Percentiles rank a stretch among this genome's conserved stretches.
phyloP scores from a whole-genome alignment of 1,284 basidiomycete species.

The Cutaneotrichosporon sp. region DNA sequence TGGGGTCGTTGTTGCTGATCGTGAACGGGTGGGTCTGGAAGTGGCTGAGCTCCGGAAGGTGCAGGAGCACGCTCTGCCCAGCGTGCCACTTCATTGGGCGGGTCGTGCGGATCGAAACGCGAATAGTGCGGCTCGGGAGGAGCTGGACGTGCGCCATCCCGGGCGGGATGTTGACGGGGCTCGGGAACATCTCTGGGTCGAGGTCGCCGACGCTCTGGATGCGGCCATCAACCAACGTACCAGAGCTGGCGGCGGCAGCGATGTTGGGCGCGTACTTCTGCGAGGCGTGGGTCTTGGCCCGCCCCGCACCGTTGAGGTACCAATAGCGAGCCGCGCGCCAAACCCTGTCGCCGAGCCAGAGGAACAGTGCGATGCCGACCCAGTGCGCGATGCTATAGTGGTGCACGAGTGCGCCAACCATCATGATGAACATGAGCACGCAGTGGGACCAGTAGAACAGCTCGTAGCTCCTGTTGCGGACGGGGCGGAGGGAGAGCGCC shows the following conservation, averaged over 20 bases:
- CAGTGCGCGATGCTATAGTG: constrained; percentile 64
- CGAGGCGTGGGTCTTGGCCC: constrained; percentile 13
- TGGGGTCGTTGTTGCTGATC: constrained; percentile 67
- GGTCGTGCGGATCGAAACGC: constrained; percentile 69
- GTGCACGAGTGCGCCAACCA: constrained; percentile 62
- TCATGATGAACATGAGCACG: constrained; percentile 64
- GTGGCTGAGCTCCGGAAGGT: constrained; percentile 67
- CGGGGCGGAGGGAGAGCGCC: constrained; percentile 63
- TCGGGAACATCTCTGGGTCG: neutral
- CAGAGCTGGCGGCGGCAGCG: constrained; percentile 9
- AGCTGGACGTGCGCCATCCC: constrained; percentile 72
- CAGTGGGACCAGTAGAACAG: constrained; percentile 73
- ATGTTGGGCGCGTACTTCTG: neutral
- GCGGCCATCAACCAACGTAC: neutral
- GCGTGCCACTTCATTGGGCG: constrained; percentile 69
- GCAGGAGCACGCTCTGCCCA: constrained; percentile 66
- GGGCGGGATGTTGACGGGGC: constrained; percentile 40
- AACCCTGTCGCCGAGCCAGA: constrained; percentile 68
- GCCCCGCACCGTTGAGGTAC: constrained; percentile 63
- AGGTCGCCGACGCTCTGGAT: constrained; percentile 2
- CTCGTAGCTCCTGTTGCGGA: constrained; percentile 73
- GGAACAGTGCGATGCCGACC: constrained; percentile 63
- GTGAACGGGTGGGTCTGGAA: constrained; percentile 82
- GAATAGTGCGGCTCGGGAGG: constrained; percentile 72
- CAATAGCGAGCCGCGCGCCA: constrained; percentile 65